These are phyloP conservation scores for Dactylonectria macrodidyma DNA, from an alignment of 2,329 filamentous ascomycete genomes.

Conservation along the genomic window DNA sequence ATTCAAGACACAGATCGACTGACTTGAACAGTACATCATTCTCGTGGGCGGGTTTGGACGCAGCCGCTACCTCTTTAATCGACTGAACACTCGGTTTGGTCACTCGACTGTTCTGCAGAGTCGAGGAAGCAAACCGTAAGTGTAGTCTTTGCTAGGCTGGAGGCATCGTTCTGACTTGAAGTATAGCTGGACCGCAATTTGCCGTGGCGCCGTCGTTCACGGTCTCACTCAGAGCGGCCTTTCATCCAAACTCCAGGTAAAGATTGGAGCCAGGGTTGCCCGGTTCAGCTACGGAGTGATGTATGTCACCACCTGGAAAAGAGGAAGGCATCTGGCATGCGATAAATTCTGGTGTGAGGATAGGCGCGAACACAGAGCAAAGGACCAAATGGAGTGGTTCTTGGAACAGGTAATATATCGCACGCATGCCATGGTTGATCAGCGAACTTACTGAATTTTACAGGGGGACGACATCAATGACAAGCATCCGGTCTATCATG, in stretches of 20 bases:
- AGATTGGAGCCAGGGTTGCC: conserved; percentile 44
- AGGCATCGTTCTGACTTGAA: not conserved
- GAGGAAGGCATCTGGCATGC: not conserved
- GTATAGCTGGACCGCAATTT: conserved; percentile 54
- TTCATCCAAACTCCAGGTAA: not conserved
- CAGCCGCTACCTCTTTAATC: conserved; percentile 47
- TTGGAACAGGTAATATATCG: conserved; percentile 34
- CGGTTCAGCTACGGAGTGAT: conserved; percentile 48
- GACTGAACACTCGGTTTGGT: conserved; percentile 21
- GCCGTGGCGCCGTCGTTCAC: conserved; percentile 51
- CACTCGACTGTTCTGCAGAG: conserved; percentile 50
- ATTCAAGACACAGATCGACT: not conserved
- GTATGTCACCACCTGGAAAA: conserved; percentile 14
- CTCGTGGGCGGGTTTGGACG: conserved; percentile 58
- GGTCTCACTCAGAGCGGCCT: conserved; percentile 33
- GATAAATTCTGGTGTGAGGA: conserved; percentile 37
- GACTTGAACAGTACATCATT: conserved; percentile 51
- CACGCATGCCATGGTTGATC: not conserved
- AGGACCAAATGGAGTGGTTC: conserved; percentile 49
- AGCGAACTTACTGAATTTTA: not conserved
- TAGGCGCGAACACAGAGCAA: not conserved
- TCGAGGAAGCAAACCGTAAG: conserved; percentile 52
- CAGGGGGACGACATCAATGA: conserved; percentile 33
- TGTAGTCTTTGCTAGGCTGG: not conserved
- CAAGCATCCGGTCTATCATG: not conserved